These are phyloP conservation scores for Lodderomyces jiufengensis DNA, from an alignment of 1,139 yeast genomes.

Conservation along the genomic window DNA sequence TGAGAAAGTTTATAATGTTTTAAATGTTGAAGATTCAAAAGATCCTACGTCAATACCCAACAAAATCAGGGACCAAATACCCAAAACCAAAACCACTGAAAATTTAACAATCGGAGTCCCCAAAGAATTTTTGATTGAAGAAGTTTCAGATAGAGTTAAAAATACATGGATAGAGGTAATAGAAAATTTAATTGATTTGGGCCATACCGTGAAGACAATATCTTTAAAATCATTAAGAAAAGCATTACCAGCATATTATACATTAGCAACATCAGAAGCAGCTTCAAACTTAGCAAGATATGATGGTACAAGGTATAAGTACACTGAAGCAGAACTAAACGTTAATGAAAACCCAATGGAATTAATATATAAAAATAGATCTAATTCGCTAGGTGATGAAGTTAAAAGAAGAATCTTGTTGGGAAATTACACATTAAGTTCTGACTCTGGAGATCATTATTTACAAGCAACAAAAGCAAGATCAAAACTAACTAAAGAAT, in stretches of 20 bases:
- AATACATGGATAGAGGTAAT: slow-evolving; percentile 47
- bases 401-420: slow-evolving; percentile 78
- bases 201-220: slow-evolving; percentile 58
- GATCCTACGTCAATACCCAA: slow-evolving; percentile 75
- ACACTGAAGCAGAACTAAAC: slow-evolving; percentile 20
- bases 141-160: slow-evolving; percentile 46
- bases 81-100: slow-evolving; percentile 4
- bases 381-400: slow-evolving; percentile 69
- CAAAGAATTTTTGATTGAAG: slow-evolving; percentile 56
- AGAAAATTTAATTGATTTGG: slow-evolving; percentile 36
- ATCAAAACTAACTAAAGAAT: slow-evolving; percentile 55
- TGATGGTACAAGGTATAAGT: slow-evolving; percentile 88
- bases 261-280: slow-evolving; percentile 90
- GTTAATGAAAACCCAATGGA: slow-evolving; percentile 20
- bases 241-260: slow-evolving; percentile 80
- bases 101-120: slow-evolving; percentile 64
- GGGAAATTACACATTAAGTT: slow-evolving; percentile 82
- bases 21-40: slow-evolving; percentile 61
- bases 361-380: slow-evolving; percentile 56
- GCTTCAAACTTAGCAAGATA: slow-evolving; percentile 85
- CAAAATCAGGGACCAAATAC: slow-evolving; percentile 23
- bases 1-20: slow-evolving; percentile 45
- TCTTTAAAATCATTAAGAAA: slow-evolving; percentile 66
- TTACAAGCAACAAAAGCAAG: slow-evolving; percentile 72
- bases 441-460: slow-evolving; percentile 76